Evolutionary conservation across 2,329 filamentous ascomycete genomes (phyloP).

Genomic region (Sporothrix euskadiensis): DNA sequence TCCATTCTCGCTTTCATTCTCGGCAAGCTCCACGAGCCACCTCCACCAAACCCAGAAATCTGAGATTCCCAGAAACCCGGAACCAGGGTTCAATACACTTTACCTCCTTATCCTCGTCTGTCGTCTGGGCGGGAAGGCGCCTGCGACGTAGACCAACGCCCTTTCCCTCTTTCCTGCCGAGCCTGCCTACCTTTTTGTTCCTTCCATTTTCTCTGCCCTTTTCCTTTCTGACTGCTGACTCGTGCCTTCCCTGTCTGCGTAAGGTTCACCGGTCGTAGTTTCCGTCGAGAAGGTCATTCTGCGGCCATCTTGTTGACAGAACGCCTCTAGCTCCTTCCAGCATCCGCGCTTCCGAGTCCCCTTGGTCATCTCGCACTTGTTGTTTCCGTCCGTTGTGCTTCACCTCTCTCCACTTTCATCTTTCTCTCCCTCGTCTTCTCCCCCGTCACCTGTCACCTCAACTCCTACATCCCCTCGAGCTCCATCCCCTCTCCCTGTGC

Average conservation of each 20-base stretch:
- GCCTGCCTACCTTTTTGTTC: not conserved
- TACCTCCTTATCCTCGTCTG: not conserved
- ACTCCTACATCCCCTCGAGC: not conserved
- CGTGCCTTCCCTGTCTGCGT: not conserved
- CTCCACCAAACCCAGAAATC: not conserved
- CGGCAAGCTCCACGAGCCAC: not conserved
- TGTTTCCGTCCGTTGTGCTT: slow-evolving; percentile 1
- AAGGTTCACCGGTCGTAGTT: slow-evolving; percentile 3
- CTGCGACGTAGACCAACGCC: not conserved
- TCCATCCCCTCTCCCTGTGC: not conserved
- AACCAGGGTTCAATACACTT: slow-evolving; percentile 8
- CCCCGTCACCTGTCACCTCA: not conserved
- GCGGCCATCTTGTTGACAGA: not conserved
- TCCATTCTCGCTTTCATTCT: no score
- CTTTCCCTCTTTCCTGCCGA: not conserved
- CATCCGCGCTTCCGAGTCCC: not conserved
- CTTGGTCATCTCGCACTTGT: slow-evolving; percentile 6
- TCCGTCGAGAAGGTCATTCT: not conserved
- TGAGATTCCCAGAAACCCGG: slow-evolving; percentile 5
- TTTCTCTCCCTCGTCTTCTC: not conserved
- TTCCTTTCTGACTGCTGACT: not conserved
- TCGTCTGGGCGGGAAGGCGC: no score
- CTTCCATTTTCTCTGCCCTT: not conserved
- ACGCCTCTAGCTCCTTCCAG: not conserved
- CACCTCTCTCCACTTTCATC: not conserved